These are phyloP conservation scores for Leccinum subtestaceum DNA, from an alignment of 768 basidiomycete genomes.

Conservation along the genomic window DNA sequence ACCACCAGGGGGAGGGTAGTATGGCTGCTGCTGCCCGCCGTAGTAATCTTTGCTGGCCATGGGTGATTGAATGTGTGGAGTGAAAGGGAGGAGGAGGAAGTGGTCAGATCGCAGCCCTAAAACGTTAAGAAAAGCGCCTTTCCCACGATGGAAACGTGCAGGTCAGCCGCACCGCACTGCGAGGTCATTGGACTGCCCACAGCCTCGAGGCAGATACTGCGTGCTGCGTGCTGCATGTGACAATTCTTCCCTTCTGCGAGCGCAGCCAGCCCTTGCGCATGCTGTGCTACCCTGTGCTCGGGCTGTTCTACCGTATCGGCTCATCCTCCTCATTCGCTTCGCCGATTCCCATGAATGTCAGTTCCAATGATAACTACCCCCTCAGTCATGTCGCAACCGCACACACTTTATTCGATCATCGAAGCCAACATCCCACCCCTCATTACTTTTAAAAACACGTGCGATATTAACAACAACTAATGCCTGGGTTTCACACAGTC, in stretches of 20 bases:
- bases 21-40: conserved; percentile 46
- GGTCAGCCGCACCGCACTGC: not conserved
- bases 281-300: conserved; percentile 13
- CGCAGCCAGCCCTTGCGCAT: not conserved
- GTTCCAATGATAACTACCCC: not conserved
- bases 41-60: conserved; percentile 83
- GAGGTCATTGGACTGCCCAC: conserved; percentile 3
- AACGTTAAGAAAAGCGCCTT: conserved; percentile 17
- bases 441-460: conserved; percentile 12
- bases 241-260: not conserved
- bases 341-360: conserved; percentile 22
- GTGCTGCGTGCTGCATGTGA: conserved; percentile 5
- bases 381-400: not conserved
- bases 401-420: not conserved
- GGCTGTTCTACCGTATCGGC: not conserved
- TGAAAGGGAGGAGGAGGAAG: conserved; percentile 12
- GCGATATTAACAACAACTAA: conserved; percentile 17
- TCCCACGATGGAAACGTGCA: conserved; percentile 21
- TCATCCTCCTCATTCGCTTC: not conserved
- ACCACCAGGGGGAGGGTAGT: conserved; percentile 55
- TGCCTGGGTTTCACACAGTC: conserved; percentile 14
- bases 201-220: conserved; percentile 19
- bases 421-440: conserved; percentile 7
- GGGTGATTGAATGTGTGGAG: conserved; percentile 6
- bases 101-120: conserved; percentile 21